phyloP scores from a whole-genome alignment of 1,284 basidiomycete species.

The Mycena citricolor region DNA sequence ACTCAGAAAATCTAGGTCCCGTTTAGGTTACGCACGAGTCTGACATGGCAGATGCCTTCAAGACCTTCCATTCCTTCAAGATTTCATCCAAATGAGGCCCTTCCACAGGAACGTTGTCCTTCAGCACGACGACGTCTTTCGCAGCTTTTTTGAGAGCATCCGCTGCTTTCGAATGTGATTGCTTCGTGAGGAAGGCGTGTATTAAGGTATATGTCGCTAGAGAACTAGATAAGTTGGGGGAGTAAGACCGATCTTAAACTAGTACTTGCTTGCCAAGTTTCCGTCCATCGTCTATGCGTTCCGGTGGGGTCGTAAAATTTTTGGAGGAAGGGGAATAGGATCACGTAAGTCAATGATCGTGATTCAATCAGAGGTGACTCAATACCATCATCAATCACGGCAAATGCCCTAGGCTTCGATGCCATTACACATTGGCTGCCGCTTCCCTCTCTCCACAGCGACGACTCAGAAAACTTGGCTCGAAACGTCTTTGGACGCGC shows the following conservation, averaged over 20 bases:
- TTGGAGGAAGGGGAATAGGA: background rate
- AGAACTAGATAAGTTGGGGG: constrained; percentile 2
- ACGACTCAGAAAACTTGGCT: too few species aligned
- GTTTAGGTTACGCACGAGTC: constrained; percentile 8
- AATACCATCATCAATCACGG: too few species aligned
- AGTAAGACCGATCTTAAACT: background rate
- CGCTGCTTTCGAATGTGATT: constrained; percentile 63
- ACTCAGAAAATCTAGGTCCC: background rate
- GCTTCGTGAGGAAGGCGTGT: constrained; percentile 66
- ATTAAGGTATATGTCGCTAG: constrained; percentile 72
- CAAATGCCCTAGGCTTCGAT: too few species aligned
- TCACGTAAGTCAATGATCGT: background rate
- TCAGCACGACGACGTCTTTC: constrained; percentile 54
- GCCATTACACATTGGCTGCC: too few species aligned
- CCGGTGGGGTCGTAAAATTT: too few species aligned
- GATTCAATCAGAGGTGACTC: too few species aligned
- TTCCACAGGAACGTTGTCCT: constrained; percentile 48
- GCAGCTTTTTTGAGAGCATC: constrained; percentile 66
- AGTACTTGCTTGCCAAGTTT: constrained; percentile 45
- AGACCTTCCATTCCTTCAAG: constrained; percentile 57
- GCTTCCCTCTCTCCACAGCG: too few species aligned
- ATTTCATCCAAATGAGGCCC: constrained; percentile 61
- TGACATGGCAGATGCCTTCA: constrained; percentile 29
- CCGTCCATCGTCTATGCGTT: too few species aligned
- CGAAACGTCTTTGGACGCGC: background rate